Percentiles rank a stretch among this genome's conserved stretches.
These are phyloP conservation scores for Orbilia ellipsospora DNA, from an alignment of 2,329 filamentous ascomycete genomes.

Conservation along the genomic window DNA sequence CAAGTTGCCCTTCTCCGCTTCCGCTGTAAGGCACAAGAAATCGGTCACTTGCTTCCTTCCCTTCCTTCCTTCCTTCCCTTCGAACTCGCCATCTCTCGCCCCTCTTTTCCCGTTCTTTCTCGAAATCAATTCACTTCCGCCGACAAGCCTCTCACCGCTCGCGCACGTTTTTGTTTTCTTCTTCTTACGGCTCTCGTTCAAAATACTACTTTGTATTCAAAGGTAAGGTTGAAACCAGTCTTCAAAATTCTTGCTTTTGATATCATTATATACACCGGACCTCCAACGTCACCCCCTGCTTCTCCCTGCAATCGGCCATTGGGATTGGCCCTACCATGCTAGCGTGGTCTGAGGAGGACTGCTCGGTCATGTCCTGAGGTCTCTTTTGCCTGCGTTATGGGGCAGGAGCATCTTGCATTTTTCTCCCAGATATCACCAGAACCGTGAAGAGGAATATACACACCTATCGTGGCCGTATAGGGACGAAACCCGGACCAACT, in stretches of 20 bases:
- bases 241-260: slow-evolving; percentile 17
- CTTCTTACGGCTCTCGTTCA: slow-evolving; percentile 21
- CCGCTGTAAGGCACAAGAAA: slow-evolving; percentile 52
- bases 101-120: slow-evolving; percentile 27
- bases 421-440: slow-evolving; percentile 26
- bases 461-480: too few species aligned
- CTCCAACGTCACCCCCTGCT: slow-evolving; percentile 18
- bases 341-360: slow-evolving; percentile 9
- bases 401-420: slow-evolving; percentile 27
- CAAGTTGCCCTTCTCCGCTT: slow-evolving; percentile 24
- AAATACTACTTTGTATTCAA: neutral
- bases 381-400: slow-evolving; percentile 17
- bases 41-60: neutral
- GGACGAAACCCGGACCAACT: neutral
- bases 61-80: slow-evolving; percentile 6
- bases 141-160: slow-evolving; percentile 4
- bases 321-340: slow-evolving; percentile 7
- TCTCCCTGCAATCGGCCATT: slow-evolving; percentile 7
- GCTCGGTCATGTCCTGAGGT: slow-evolving; percentile 23
- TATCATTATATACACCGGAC: slow-evolving; percentile 18
- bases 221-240: slow-evolving; percentile 22
- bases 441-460: slow-evolving; percentile 1
- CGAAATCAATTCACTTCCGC: slow-evolving; percentile 2
- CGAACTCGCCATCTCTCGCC: slow-evolving; percentile 3
- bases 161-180: slow-evolving; percentile 17